Percentiles rank a stretch among this genome's conserved stretches.
These are phyloP conservation scores for Leucocoprinus sp. DNA, from an alignment of 768 basidiomycete species.

Conservation along the genomic window DNA sequence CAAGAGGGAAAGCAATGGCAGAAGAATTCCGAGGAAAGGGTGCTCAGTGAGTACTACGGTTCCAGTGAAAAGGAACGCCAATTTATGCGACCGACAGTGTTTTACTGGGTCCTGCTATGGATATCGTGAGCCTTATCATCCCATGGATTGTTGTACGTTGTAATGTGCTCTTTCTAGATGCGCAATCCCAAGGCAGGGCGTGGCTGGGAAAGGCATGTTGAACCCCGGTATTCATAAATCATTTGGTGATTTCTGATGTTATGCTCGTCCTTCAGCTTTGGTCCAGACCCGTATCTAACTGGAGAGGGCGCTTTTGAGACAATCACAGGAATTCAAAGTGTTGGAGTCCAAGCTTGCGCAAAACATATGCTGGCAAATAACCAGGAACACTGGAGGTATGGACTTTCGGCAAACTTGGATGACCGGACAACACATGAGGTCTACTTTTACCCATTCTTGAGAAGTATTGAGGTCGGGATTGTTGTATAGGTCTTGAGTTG, in stretches of 20 bases:
- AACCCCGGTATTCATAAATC: not conserved
- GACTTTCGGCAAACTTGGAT: slow-evolving; percentile 37
- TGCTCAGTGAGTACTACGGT: slow-evolving; percentile 29
- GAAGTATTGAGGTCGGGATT: slow-evolving; percentile 36
- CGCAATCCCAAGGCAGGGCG: slow-evolving; percentile 43
- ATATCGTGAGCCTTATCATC: slow-evolving; percentile 34
- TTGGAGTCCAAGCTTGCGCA: slow-evolving; percentile 52
- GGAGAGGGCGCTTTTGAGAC: slow-evolving; percentile 57
- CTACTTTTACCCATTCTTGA: slow-evolving; percentile 43
- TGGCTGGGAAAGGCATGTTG: slow-evolving; percentile 37
- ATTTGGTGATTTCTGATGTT: not conserved
- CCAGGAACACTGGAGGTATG: slow-evolving; percentile 46
- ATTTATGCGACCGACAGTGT: slow-evolving; percentile 22
- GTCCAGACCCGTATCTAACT: slow-evolving; percentile 56
- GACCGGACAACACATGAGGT: slow-evolving; percentile 51
- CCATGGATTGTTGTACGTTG: not conserved
- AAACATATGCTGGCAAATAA: slow-evolving; percentile 46
- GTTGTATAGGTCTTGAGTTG: not conserved
- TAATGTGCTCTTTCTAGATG: slow-evolving; percentile 26
- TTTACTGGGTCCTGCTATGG: slow-evolving; percentile 45
- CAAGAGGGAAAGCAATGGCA: slow-evolving; percentile 54
- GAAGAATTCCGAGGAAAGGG: slow-evolving; percentile 67
- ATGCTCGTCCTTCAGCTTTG: slow-evolving; percentile 26
- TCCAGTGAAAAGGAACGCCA: not conserved
- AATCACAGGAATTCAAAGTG: slow-evolving; percentile 49